These are phyloP conservation scores for Neonectria magnoliae DNA, from an alignment of 2,329 filamentous ascomycete genomes.

Conservation along the genomic window DNA sequence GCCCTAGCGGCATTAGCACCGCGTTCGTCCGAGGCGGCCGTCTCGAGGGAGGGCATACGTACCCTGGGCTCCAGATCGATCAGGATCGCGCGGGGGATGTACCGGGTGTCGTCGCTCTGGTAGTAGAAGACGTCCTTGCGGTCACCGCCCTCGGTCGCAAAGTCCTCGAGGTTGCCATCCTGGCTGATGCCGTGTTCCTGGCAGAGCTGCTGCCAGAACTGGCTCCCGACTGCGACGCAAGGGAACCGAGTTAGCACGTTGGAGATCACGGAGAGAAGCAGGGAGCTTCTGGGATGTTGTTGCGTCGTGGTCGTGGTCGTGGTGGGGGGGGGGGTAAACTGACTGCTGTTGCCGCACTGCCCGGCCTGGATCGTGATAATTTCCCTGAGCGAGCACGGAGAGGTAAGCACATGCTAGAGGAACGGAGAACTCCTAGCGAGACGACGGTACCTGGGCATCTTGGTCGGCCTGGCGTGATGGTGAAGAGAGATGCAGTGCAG, in stretches of 20 bases:
- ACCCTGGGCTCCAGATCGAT: slow-evolving; percentile 94
- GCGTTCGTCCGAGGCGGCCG: not conserved
- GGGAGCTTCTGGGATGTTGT: slow-evolving; percentile 12
- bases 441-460: slow-evolving; percentile 38
- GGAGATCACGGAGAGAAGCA: not conserved
- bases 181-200: slow-evolving; percentile 98
- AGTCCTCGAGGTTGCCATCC: slow-evolving; percentile 96
- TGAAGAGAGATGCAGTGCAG: slow-evolving; percentile 5
- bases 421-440: not conserved
- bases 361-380: slow-evolving; percentile 99
- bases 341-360: slow-evolving; percentile 99
- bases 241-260: not conserved
- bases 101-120: slow-evolving; percentile 97
- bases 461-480: slow-evolving; percentile 23
- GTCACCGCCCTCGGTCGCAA: slow-evolving; percentile 96
- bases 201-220: slow-evolving; percentile 99
- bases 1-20: slow-evolving; percentile 27
- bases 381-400: slow-evolving; percentile 69
- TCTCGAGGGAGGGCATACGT: slow-evolving; percentile 32
- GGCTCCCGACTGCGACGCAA: slow-evolving; percentile 80
- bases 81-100: slow-evolving; percentile 95
- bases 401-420: not conserved
- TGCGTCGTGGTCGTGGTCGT: not conserved
- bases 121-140: slow-evolving; percentile 99
- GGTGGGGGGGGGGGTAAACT: slow-evolving; percentile 54